A percentile compares a stretch with the other conserved stretches of the same genome.
Evolutionary conservation across 148 eudicot species (phyloP).

Genomic region (Vaccinium darrowii): DNA sequence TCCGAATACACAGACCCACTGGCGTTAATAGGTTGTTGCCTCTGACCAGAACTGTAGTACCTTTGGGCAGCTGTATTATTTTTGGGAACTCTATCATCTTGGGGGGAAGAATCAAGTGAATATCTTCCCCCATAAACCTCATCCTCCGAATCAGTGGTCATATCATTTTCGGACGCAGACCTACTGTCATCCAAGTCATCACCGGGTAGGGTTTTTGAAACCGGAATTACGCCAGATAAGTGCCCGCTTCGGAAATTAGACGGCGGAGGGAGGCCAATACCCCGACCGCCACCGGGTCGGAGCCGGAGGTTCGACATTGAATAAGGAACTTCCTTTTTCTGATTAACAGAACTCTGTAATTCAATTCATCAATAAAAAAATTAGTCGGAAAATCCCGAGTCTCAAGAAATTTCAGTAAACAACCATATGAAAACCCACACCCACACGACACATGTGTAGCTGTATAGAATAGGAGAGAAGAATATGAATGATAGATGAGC

Average conservation of each 20-base stretch:
- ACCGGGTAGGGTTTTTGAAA: constrained; percentile 44
- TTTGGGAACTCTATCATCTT: constrained; percentile 47
- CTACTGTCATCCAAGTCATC: constrained; percentile 36
- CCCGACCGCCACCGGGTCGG: constrained; percentile 33
- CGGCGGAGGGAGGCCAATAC: constrained; percentile 67
- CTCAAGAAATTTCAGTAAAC: not conserved
- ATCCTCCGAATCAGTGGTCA: constrained; percentile 60
- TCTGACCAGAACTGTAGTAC: constrained; percentile 34
- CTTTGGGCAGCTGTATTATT: constrained; percentile 24
- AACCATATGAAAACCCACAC: not conserved
- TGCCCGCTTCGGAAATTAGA: constrained; percentile 65
- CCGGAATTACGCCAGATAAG: constrained; percentile 55
- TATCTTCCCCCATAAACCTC: constrained; percentile 74
- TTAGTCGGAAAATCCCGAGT: not conserved
- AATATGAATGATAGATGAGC: too few species aligned
- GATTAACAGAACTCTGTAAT: constrained; percentile 51
- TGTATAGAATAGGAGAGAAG: not conserved
- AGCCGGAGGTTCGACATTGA: constrained; percentile 40
- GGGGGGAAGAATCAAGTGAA: constrained; percentile 81
- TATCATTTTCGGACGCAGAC: constrained; percentile 55
- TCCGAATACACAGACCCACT: constrained; percentile 69
- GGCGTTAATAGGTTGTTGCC: constrained; percentile 39
- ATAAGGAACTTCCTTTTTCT: constrained; percentile 43
- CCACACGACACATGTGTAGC: not conserved
- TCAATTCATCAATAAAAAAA: not conserved